phyloP scores from a whole-genome alignment of 2,329 filamentous ascomycete genomes.

The Cladophialophora chaetospira region DNA sequence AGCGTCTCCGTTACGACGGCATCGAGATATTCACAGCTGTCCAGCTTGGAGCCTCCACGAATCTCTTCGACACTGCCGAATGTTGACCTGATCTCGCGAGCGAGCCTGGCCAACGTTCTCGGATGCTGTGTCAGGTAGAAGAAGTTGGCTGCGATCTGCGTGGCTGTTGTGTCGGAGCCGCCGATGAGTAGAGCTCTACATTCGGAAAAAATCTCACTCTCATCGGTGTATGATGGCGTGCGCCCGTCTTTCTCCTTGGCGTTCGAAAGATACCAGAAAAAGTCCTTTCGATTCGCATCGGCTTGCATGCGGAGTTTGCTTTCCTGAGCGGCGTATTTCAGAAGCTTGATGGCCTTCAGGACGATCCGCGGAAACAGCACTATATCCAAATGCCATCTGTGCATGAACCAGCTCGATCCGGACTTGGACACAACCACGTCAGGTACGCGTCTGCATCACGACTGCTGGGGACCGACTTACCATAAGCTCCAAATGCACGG shows the following conservation, averaged over 20 bases:
- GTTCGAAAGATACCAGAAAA: constrained; percentile 7
- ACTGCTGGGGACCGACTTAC: background rate
- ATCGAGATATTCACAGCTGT: constrained; percentile 43
- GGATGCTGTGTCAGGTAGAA: constrained; percentile 45
- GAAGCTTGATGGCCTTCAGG: background rate
- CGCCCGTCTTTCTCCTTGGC: constrained; percentile 8
- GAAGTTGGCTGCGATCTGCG: constrained; percentile 34
- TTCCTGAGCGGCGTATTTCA: constrained; percentile 4
- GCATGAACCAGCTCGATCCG: constrained; percentile 3
- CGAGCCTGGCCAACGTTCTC: constrained; percentile 35
- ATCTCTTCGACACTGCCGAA: constrained; percentile 43
- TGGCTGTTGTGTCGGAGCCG: constrained; percentile 28
- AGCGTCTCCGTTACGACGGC: constrained; percentile 47
- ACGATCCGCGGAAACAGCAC: constrained; percentile 11
- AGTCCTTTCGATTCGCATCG: constrained; percentile 8
- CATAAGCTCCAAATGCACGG: constrained; percentile 6
- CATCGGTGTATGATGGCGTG: constrained; percentile 1
- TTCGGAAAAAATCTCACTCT: constrained; percentile 2
- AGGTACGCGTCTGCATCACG: background rate
- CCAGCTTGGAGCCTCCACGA: constrained; percentile 38
- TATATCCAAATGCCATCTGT: constrained; percentile 6
- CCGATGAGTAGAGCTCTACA: constrained; percentile 2
- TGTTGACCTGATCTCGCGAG: constrained; percentile 38
- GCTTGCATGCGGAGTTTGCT: background rate
- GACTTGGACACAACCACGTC: background rate